Percentiles rank a stretch among this genome's conserved stretches.
Conservation (phyloP, 495 filamentous ascomycete genomes). For the Rhizodiscina lignyota region DNA sequence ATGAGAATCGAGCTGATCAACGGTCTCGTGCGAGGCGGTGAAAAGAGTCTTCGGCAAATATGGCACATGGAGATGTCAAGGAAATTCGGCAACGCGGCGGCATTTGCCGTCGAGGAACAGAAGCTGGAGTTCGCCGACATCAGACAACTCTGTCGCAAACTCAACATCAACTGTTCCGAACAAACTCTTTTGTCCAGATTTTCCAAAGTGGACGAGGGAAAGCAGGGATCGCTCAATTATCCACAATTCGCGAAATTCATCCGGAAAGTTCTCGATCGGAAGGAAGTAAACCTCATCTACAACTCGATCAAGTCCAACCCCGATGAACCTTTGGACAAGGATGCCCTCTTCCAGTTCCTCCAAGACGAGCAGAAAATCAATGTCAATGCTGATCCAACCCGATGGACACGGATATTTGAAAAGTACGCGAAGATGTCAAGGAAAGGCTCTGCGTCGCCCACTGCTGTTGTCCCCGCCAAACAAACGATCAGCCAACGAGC, state of each 20-base stretch:
- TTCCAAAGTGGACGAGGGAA: slow-evolving; percentile 45
- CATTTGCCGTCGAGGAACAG: slow-evolving; percentile 40
- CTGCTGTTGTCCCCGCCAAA: slow-evolving; percentile 4
- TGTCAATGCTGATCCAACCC: slow-evolving; percentile 40
- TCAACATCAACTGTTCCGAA: slow-evolving; percentile 77
- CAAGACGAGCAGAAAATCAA: slow-evolving; percentile 57
- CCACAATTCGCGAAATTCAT: slow-evolving; percentile 70
- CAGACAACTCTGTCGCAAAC: slow-evolving; percentile 62
- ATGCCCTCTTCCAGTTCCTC: slow-evolving; percentile 54
- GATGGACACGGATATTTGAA: slow-evolving; percentile 61
- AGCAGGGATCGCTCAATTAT: slow-evolving; percentile 49
- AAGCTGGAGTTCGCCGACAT: slow-evolving; percentile 59
- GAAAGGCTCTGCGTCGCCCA: slow-evolving; percentile 20
- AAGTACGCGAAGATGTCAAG: slow-evolving; percentile 50
- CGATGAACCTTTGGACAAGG: slow-evolving; percentile 45
- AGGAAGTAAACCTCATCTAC: slow-evolving; percentile 63
- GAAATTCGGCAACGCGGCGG: slow-evolving; percentile 35
- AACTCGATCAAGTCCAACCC: slow-evolving; percentile 30
- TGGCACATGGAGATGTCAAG: slow-evolving; percentile 79
- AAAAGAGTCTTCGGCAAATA: slow-evolving; percentile 60
- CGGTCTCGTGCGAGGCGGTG: slow-evolving; percentile 55
- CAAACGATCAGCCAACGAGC: slow-evolving; percentile 53
- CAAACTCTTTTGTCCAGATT: slow-evolving; percentile 63
- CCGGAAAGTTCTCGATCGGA: slow-evolving; percentile 59
- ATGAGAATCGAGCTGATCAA: slow-evolving; percentile 80